Percentiles rank a stretch among this genome's conserved stretches.
Evolutionary conservation across 805 yeast species (phyloP).

Genomic region (Saturnispora mendoncae): DNA sequence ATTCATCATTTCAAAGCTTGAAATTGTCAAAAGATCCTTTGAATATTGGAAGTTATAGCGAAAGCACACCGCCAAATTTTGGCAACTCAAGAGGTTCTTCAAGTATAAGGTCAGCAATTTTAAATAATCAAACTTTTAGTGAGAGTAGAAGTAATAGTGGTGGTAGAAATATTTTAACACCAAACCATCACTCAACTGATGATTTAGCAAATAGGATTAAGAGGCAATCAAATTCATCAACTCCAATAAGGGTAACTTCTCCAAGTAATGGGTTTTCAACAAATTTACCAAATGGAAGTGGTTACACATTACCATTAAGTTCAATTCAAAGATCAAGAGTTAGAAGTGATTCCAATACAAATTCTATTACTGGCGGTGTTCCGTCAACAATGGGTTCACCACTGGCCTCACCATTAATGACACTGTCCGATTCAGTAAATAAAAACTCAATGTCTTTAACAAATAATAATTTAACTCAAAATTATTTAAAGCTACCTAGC

Average conservation of each 20-base stretch:
- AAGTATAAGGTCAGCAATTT: slow-evolving; percentile 6
- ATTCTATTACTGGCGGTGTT: slow-evolving; percentile 33
- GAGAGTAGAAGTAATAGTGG: slow-evolving; percentile 6
- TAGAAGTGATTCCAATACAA: slow-evolving; percentile 18
- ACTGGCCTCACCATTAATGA: slow-evolving; percentile 45
- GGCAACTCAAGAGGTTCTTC: slow-evolving; percentile 3
- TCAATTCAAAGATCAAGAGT: slow-evolving; percentile 46
- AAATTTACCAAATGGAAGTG: slow-evolving; percentile 38
- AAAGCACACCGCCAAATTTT: background rate
- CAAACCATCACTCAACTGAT: slow-evolving; percentile 2
- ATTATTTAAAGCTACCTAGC: background rate
- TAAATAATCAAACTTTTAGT: background rate
- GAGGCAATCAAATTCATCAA: slow-evolving; percentile 14
- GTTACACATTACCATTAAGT: slow-evolving; percentile 46
- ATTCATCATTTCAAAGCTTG: background rate
- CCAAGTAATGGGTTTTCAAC: slow-evolving; percentile 43
- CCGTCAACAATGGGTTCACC: slow-evolving; percentile 9
- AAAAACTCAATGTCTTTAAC: background rate
- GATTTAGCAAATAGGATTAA: slow-evolving; percentile 6
- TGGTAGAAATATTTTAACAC: background rate
- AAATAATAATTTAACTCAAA: background rate
- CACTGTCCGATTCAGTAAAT: slow-evolving; percentile 1
- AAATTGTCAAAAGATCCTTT: slow-evolving; percentile 1
- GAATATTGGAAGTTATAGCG: slow-evolving; percentile 3
- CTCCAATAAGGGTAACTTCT: slow-evolving; percentile 16